A percentile compares a stretch with the other conserved stretches of the same genome.
Evolutionary conservation across 257 asterid species (phyloP).

Genomic region (Asclepias syriaca): DNA sequence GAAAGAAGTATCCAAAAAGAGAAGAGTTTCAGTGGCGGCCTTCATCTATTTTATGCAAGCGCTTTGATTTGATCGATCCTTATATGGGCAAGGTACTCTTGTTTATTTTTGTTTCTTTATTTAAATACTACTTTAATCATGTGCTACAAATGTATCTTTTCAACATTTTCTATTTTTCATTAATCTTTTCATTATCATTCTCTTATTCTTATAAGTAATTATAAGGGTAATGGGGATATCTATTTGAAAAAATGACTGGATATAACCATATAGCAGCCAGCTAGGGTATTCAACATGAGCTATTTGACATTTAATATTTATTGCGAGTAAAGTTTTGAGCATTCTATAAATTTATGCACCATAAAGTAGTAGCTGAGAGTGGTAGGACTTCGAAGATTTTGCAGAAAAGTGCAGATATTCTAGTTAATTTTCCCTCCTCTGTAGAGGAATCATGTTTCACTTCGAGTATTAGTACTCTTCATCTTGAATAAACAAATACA

Average conservation of each 20-base stretch:
- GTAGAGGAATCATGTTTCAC: neutral
- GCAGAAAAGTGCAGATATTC: neutral
- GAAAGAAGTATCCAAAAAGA: conserved; percentile 63
- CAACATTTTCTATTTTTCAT: neutral
- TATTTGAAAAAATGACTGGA: neutral
- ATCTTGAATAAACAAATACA: neutral
- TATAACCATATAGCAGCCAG: neutral
- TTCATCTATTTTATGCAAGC: conserved; percentile 90
- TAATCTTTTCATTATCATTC: neutral
- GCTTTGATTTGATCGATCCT: conserved; percentile 91
- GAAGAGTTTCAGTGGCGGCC: conserved; percentile 97
- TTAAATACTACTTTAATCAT: neutral
- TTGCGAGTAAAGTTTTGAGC: neutral
- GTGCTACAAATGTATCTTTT: neutral
- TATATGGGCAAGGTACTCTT: conserved; percentile 85
- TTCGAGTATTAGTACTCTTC: neutral
- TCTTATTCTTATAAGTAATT: neutral
- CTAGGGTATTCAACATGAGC: neutral
- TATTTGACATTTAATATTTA: neutral
- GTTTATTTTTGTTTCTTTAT: neutral
- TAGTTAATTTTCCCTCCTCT: neutral
- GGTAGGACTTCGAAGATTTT: neutral
- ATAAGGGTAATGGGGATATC: neutral
- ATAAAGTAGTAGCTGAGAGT: neutral
- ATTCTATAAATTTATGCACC: neutral